Conservation (phyloP, 208 protist species). For the Leishmania lainsoni region DNA sequence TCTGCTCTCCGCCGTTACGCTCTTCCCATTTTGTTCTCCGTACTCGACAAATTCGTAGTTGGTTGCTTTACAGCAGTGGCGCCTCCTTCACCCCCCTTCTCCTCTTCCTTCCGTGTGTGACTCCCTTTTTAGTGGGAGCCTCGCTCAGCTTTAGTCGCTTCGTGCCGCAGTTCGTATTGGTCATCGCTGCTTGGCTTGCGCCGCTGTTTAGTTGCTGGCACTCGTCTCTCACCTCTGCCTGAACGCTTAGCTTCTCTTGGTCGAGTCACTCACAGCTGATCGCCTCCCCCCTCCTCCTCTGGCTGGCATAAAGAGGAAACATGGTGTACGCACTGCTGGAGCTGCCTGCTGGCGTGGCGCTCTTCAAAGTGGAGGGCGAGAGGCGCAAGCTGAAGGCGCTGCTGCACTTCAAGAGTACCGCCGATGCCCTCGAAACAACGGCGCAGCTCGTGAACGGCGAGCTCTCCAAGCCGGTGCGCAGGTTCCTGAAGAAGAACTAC, state of each 20-base stretch:
- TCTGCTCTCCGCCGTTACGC: not conserved
- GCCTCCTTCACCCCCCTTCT: not conserved
- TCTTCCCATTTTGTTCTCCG: not conserved
- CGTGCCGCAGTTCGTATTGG: not conserved
- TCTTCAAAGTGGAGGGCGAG: conserved; percentile 97
- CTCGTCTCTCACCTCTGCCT: not conserved
- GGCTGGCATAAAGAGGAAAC: too few species aligned
- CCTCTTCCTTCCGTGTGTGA: not conserved
- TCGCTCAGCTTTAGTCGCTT: not conserved
- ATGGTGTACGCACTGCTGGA: conserved; percentile 98
- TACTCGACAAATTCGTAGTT: conserved; percentile 14
- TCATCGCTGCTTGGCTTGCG: conserved; percentile 1
- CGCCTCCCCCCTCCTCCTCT: not conserved
- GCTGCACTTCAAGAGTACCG: conserved; percentile 95
- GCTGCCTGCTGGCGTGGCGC: conserved; percentile 97
- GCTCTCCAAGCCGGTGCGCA: conserved; percentile 95
- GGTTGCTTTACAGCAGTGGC: conserved; percentile 5
- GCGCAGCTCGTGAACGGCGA: conserved; percentile 97
- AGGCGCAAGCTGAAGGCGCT: conserved; percentile 93
- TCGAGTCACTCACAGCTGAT: not conserved
- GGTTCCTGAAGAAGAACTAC: conserved; percentile 99
- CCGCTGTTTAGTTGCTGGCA: not conserved
- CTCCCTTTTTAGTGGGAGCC: not conserved
- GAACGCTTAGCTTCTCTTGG: not conserved
- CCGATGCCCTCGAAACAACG: conserved; percentile 96